Percentiles rank a stretch among this genome's conserved stretches.
phyloP scores from a whole-genome alignment of 2,329 filamentous ascomycete species.

The Hypoxylon sp. region DNA sequence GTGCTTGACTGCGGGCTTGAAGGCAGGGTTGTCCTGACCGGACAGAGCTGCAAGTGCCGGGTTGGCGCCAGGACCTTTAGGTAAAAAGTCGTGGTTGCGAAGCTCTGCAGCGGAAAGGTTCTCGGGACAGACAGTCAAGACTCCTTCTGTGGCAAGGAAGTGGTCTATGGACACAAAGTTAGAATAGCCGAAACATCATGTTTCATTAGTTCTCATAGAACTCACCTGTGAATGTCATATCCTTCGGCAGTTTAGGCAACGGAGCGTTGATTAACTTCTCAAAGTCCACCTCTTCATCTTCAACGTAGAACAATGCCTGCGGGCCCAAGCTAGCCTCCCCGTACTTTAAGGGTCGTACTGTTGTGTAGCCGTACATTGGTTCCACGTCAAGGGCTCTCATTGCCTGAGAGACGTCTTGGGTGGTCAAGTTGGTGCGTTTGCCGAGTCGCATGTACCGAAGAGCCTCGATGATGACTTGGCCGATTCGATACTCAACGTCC shows the following conservation, averaged over 20 bases:
- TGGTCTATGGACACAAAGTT: constrained; percentile 73
- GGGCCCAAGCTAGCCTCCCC: constrained; percentile 95
- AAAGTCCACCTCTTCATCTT: constrained; percentile 98
- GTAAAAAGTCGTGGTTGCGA: constrained; percentile 85
- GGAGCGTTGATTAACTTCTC: constrained; percentile 99
- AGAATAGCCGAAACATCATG: constrained; percentile 17
- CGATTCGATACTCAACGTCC: constrained; percentile 95
- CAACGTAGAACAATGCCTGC: constrained; percentile 95
- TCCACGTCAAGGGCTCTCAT: constrained; percentile 91
- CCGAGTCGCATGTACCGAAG: constrained; percentile 96
- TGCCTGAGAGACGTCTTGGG: constrained; percentile 90
- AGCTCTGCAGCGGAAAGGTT: constrained; percentile 92
- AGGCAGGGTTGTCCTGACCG: constrained; percentile 84
- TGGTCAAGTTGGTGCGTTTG: constrained; percentile 87
- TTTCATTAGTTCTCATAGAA: neutral
- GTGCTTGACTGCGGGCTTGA: constrained; percentile 95
- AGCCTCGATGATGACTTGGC: constrained; percentile 93
- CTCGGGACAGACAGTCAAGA: constrained; percentile 95
- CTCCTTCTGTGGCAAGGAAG: constrained; percentile 97
- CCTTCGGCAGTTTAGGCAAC: constrained; percentile 92
- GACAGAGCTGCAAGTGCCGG: constrained; percentile 85
- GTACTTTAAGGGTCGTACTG: constrained; percentile 87
- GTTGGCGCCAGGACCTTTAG: constrained; percentile 91
- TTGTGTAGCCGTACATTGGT: constrained; percentile 96
- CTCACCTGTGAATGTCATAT: constrained; percentile 90